A percentile compares a stretch with the other conserved stretches of the same genome.
Evolutionary conservation across 2,329 filamentous ascomycete species (phyloP).

Genomic region (Zymoseptoria tritici): DNA sequence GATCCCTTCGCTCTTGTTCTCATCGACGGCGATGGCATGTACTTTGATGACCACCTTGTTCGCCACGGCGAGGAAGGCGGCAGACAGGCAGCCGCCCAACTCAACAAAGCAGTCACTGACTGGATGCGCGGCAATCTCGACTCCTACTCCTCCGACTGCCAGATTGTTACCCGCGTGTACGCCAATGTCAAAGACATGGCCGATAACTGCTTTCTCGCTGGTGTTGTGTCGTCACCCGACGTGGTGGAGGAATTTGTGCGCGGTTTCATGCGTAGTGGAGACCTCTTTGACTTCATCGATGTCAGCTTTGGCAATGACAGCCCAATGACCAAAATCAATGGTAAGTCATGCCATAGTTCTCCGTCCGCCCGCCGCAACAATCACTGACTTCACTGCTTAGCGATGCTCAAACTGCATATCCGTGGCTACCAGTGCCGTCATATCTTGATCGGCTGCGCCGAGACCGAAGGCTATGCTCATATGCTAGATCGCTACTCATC

Average conservation of each 20-base stretch:
- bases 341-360: constrained; percentile 17
- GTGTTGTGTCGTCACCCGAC: constrained; percentile 40
- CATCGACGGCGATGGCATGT: constrained; percentile 55
- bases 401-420: constrained; percentile 48
- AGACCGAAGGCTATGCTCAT: constrained; percentile 48
- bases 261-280: constrained; percentile 51
- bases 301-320: constrained; percentile 52
- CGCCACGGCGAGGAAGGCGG: constrained; percentile 44
- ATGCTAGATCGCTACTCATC: constrained; percentile 44
- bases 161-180: constrained; percentile 42
- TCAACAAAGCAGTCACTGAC: constrained; percentile 45
- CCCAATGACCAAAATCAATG: constrained; percentile 52
- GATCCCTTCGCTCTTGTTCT: constrained; percentile 54
- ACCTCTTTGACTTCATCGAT: constrained; percentile 54
- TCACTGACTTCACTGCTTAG: constrained; percentile 28
- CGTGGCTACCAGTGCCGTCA: constrained; percentile 54
- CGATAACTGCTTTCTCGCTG: constrained; percentile 25
- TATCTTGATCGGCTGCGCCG: constrained; percentile 53
- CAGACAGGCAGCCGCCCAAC: constrained; percentile 45
- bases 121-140: constrained; percentile 28
- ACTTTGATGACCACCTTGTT: constrained; percentile 28
- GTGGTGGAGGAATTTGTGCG: constrained; percentile 43
- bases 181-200: constrained; percentile 34
- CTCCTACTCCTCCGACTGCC: constrained; percentile 33
- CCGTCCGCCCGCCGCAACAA: background rate